These are phyloP conservation scores for Pseudopyrenochaeta lycopersici DNA, from an alignment of 2,329 filamentous ascomycete genomes.

Conservation along the genomic window DNA sequence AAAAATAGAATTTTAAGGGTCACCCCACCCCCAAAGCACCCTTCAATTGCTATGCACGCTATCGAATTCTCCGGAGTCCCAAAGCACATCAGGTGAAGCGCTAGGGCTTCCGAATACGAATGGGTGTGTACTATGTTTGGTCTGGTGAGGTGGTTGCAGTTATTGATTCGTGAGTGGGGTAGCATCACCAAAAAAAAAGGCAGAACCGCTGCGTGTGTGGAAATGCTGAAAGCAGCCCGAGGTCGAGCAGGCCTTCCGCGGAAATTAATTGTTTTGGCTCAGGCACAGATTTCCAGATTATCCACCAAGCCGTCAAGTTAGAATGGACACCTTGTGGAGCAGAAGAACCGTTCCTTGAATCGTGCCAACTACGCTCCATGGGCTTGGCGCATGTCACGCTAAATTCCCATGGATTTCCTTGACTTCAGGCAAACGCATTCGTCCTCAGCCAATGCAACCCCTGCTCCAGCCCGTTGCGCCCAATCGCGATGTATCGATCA, in stretches of 20 bases:
- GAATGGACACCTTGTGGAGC: no score
- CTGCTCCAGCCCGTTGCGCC: conserved; percentile 14
- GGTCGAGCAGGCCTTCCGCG: neutral
- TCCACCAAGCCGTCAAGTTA: no score
- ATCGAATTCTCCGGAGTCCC: conserved; percentile 21
- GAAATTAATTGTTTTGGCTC: no score
- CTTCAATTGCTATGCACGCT: conserved; percentile 13
- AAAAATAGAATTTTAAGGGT: conserved; percentile 21
- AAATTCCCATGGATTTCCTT: conserved; percentile 6
- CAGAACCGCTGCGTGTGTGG: neutral
- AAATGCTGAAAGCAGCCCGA: neutral
- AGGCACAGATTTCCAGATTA: no score
- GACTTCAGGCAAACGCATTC: neutral
- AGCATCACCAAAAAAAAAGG: neutral
- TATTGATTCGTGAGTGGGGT: neutral
- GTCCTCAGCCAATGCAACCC: conserved; percentile 27
- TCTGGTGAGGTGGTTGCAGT: conserved; percentile 1
- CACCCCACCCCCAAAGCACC: conserved; percentile 6
- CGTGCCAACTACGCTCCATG: neutral
- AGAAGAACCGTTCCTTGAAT: no score
- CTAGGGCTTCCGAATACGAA: conserved; percentile 4
- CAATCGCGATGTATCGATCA: conserved; percentile 40
- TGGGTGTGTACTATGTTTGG: conserved; percentile 1
- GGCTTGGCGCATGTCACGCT: conserved; percentile 16
- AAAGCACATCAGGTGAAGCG: neutral